phyloP scores from a whole-genome alignment of 2,329 filamentous ascomycete genomes.

The Xylariaceae sp. region DNA sequence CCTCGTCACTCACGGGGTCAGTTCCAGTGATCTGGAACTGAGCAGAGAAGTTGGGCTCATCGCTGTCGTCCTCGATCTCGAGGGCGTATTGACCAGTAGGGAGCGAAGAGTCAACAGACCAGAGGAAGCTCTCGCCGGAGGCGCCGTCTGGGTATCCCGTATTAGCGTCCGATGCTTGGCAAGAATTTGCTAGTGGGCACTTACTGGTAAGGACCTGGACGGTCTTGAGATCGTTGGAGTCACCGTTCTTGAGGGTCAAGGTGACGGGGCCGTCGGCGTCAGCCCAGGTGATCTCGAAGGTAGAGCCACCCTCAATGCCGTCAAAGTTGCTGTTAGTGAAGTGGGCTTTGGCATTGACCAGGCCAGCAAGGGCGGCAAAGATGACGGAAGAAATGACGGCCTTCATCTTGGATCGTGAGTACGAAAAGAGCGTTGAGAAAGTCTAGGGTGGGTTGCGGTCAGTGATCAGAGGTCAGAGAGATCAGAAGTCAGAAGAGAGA shows the following conservation, averaged over 20 bases:
- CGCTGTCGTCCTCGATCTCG: conserved; percentile 38
- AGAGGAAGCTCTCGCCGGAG: conserved; percentile 36
- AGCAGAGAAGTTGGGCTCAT: conserved; percentile 40
- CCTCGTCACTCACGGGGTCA: not conserved
- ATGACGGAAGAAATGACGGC: conserved; percentile 25
- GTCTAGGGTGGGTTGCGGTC: conserved; percentile 2
- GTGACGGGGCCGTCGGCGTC: conserved; percentile 39
- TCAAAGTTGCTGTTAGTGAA: conserved; percentile 36
- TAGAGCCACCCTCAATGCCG: conserved; percentile 34
- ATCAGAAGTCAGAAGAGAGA: not conserved
- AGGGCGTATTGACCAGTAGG: conserved; percentile 41
- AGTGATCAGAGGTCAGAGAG: not conserved
- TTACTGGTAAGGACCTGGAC: conserved; percentile 36
- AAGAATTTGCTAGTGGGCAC: conserved; percentile 15
- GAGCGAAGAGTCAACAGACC: conserved; percentile 35
- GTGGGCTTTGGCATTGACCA: conserved; percentile 30
- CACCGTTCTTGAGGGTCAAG: conserved; percentile 38
- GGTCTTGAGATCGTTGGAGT: conserved; percentile 32
- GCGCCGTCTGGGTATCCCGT: conserved; percentile 30
- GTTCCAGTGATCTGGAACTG: conserved; percentile 35
- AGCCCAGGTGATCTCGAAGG: conserved; percentile 43
- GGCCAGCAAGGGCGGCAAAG: conserved; percentile 31
- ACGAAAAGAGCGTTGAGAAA: conserved; percentile 16
- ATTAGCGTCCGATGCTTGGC: not conserved
- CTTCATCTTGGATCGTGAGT: conserved; percentile 32